Evolutionary conservation across 148 eudicot species (phyloP).

Genomic region (Camellia lanceoleosa): DNA sequence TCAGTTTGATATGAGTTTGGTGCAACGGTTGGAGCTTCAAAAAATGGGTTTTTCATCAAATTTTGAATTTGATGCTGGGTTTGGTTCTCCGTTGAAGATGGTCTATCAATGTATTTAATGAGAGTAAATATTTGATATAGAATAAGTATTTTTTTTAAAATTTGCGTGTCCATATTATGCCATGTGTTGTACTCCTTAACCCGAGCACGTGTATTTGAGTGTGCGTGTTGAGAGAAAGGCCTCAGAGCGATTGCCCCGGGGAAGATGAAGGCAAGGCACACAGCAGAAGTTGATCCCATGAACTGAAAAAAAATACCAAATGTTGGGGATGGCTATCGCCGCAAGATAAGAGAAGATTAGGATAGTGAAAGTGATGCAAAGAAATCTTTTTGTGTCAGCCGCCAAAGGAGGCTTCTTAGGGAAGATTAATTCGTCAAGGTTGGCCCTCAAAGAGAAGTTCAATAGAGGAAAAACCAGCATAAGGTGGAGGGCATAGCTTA

Average conservation of each 20-base stretch:
- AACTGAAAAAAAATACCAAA: conserved; percentile 88
- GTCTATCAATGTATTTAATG: too few species aligned
- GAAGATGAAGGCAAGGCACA: conserved; percentile 79
- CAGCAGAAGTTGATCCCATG: conserved; percentile 83
- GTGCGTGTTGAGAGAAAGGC: conserved; percentile 16
- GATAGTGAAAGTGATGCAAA: conserved; percentile 44
- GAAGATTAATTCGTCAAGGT: conserved; percentile 72
- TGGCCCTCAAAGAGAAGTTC: conserved; percentile 72
- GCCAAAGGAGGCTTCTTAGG: conserved; percentile 47
- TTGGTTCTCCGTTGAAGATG: too few species aligned
- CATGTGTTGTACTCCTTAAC: too few species aligned
- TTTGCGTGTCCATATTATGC: too few species aligned
- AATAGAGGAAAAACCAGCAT: conserved; percentile 79
- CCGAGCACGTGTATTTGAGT: too few species aligned
- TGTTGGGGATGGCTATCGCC: conserved; percentile 76
- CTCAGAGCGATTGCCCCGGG: conserved; percentile 78
- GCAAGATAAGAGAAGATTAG: conserved; percentile 45
- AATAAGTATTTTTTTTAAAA: too few species aligned
- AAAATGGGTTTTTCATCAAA: too few species aligned
- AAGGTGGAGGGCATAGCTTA: conserved; percentile 89
- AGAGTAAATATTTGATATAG: too few species aligned
- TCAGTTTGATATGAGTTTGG: too few species aligned
- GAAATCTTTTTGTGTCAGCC: conserved; percentile 50
- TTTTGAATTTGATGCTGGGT: too few species aligned
- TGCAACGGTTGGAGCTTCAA: too few species aligned